These are phyloP conservation scores for Croton laevigatus DNA, from an alignment of 441 rosid genomes.

Conservation along the genomic window DNA sequence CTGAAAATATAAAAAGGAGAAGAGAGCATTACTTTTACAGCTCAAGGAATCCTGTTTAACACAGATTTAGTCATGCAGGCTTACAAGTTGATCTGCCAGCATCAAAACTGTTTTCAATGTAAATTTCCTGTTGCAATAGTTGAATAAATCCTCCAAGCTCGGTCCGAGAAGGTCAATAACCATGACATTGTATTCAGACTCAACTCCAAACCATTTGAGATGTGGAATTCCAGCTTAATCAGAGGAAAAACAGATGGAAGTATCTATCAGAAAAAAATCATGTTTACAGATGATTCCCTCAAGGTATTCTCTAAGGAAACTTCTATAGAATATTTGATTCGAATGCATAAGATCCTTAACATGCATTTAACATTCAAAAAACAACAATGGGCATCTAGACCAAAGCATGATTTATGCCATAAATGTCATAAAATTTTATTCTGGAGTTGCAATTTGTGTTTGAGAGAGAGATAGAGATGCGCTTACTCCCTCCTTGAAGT, in stretches of 20 bases:
- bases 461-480: not conserved
- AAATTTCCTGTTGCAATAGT: slow-evolving; percentile 88
- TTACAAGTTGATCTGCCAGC: slow-evolving; percentile 98
- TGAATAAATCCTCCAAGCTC: slow-evolving; percentile 95
- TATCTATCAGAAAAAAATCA: not conserved
- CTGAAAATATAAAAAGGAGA: slow-evolving; percentile 34
- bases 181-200: slow-evolving; percentile 84
- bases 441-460: not conserved
- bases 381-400: not conserved
- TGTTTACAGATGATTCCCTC: not conserved
- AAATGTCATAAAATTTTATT: not conserved
- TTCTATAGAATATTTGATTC: not conserved
- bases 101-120: slow-evolving; percentile 89
- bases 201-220: slow-evolving; percentile 96
- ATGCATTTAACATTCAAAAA: not conserved
- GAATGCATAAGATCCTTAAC: not conserved
- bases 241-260: slow-evolving; percentile 24
- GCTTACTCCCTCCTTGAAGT: slow-evolving; percentile 97
- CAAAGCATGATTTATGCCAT: slow-evolving; percentile 3
- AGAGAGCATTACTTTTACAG: slow-evolving; percentile 6
- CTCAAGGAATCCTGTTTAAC: not conserved
- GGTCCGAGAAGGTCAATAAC: slow-evolving; percentile 98
- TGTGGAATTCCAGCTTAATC: slow-evolving; percentile 90
- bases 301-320: not conserved
- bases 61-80: slow-evolving; percentile 22